A percentile compares a stretch with the other conserved stretches of the same genome.
Conservation (phyloP, 2,329 filamentous ascomycete genomes). For the Coleophoma cylindrospora region DNA sequence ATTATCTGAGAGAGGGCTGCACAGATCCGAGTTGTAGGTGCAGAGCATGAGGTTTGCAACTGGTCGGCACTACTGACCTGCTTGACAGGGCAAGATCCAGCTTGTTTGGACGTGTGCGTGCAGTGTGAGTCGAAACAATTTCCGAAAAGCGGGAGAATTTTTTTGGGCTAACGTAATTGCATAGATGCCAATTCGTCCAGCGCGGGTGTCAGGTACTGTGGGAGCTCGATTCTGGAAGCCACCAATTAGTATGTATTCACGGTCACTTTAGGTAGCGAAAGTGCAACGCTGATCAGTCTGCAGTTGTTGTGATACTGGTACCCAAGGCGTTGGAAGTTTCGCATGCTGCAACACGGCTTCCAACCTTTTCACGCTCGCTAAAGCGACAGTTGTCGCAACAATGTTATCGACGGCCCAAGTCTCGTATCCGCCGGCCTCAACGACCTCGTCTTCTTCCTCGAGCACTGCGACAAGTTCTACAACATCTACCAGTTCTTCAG, state of each 20-base stretch:
- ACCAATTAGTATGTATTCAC: constrained; percentile 12
- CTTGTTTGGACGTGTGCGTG: constrained; percentile 14
- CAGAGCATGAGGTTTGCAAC: neutral
- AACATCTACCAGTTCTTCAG: constrained; percentile 2
- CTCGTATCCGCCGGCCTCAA: neutral
- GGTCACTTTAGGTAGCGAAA: too few relatives aligned
- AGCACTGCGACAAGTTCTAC: neutral
- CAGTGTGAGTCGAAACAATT: constrained; percentile 10
- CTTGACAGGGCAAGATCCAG: constrained; percentile 10
- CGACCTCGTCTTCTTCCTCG: constrained; percentile 3
- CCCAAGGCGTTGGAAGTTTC: constrained; percentile 8
- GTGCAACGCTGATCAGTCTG: too few relatives aligned
- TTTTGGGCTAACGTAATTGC: neutral
- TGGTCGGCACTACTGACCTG: neutral
- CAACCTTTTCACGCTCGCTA: constrained; percentile 8
- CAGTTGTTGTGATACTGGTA: constrained; percentile 14
- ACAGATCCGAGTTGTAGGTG: constrained; percentile 14
- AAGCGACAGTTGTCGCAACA: constrained; percentile 7
- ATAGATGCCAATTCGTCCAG: constrained; percentile 11
- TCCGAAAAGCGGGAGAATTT: neutral
- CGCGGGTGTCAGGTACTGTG: constrained; percentile 16
- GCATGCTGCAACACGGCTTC: constrained; percentile 9
- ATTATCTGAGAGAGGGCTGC: constrained; percentile 20
- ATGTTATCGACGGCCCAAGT: constrained; percentile 6
- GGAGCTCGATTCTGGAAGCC: constrained; percentile 11